Base-by-base conservation (phyloP, 345 rosid genomes). In the Turritis glabra region DNA sequence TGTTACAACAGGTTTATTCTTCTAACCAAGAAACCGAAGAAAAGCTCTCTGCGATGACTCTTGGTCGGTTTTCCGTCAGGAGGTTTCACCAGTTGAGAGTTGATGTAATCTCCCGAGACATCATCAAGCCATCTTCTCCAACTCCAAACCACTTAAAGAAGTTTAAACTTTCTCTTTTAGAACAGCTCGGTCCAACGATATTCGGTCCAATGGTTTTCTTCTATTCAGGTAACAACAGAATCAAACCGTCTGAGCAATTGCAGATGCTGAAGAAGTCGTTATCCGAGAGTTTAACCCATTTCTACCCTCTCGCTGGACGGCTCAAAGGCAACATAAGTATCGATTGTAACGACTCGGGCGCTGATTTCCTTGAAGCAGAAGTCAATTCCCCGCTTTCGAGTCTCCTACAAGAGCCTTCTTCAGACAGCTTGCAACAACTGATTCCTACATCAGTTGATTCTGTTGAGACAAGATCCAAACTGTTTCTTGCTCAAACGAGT, bases 41-140 rank as follows among this genome's bases (percentile, higher is more conserved):
- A 53, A 73, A 25, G 1, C 41, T 53, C 41, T 54, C 43, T 29
- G 63, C 40, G 8, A 71, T 77, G 80, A 41, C 76, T 41, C 50
- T 72, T 65, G 25, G 25, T 58, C 57, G 61, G 41, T 30, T 51
- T 48, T 13, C 65, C 73, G 0, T 13, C 63, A 64, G 69, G 12
- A 65, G 73, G 12, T 71, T 77, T 57, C 77, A 58, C 63, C 80
- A 72, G 14, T 69, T 73, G 84, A 71, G 67, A 46, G 67, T 84
- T 46, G 71, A 73, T 50, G 60, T 79, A 12, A 30, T 67, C 38
- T 77, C 84, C 21, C 78, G 64, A 64, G 83, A 83, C 22, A 37
- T 80, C 29, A 77, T 83, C 74, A 83, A 73, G 46, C 90, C 88
- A 48, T 81, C 83, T 14, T 32, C 48, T 29, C 84, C 84, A 10